Evolutionary conservation across 345 rosid species (phyloP), one percentile per base, ranked within the genome.

Genomic region (Pistacia atlantica): DNA sequence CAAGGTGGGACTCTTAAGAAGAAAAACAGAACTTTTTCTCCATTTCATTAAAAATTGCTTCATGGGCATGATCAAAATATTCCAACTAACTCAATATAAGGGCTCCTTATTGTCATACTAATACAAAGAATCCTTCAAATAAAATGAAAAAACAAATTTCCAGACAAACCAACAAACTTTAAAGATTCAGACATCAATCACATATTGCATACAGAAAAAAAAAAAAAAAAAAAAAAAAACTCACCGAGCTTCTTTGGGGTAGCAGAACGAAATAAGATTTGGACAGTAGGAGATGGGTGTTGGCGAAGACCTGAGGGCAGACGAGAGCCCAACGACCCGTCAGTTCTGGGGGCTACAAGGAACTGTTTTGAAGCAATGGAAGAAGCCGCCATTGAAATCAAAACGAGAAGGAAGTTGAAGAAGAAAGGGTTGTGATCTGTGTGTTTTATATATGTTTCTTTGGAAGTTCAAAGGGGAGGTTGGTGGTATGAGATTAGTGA

Each of bases 321-420:
- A 75, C 79, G 77, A 35, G 82, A 80, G 69, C 83, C 78, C 12
- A 82, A 45, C 58, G 67, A 68, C 25, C 69, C 42, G 57, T 66
- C 71, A 75, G 78, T 68, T 70, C 71, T 81, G 56, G 90, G 63
- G 69, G 90, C 85, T 72, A 86, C 87, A 63, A 91, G 84, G 55
- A 89, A 80, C 59, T 84, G 78, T 66, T 86, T 84, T 11, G 89
- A 74, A 7, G 86, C 77, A 37, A 87, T 68, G 67, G 91, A 88
- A 64, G 90, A 91, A 69, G 93, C 89, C 92, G 93, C 89, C 95
- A 90, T 89, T 65, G 75, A 58, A 71, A 25, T 58, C 12, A 60
- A 46, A 18, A 25, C 11, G 33, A 38, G 17, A 58, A 62, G 59
- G 66, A 63, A 69, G 28, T 58, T 28, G 78, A 69, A 74, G 78